Base-by-base conservation (phyloP, 208 protist species). In the Leptomonas pyrrhocoris region DNA sequence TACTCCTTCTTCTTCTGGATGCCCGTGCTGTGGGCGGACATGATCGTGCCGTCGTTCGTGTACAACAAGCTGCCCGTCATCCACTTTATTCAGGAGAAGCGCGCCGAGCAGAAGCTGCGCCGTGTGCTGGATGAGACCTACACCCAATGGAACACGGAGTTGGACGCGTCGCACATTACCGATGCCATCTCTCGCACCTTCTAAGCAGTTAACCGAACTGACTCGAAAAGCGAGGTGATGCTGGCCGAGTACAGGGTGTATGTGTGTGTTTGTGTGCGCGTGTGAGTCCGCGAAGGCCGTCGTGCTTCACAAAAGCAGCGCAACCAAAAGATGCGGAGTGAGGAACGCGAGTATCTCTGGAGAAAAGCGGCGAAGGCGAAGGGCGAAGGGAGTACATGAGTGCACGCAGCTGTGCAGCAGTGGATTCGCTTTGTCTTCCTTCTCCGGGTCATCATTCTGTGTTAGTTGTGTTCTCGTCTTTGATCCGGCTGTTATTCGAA, bases 1-100 rank as follows among this genome's bases (percentile, higher is more conserved):
- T 96, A 94, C 68, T 85, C 86, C 63, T 94, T 96, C 68, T 96
- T 91, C 83, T 93, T 94, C 67, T 94, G 86, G 88, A 83, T 96
- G 77, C 90, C 90, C 53, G 84, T 93, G 81, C 80, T 96, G 65
- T 91, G 81, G 81, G 86, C 86, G 13, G 90, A 96, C 65, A 74
- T 96, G 58, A 89, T 96, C 55, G 80, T 88, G 45, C 90, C 90
- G 3, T 92, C 88, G 9, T 91, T 93, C 50, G 85, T 92, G 59
- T 92, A 93, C 76, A 94, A 94, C 72, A 96, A 96, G 74, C 73
- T 96, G 38, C 90, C 90, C 16, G 74, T 93, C 25, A 92, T 96
- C 54, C 90, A 96, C 81, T 94, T 94, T 59, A 67, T 96, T 13
- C 84, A 96, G 80, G 90, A 96, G 81, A 94, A 94, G 81, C 76